Evolutionary conservation across 371 early-diverging fungal genomes (phyloP).

Genomic region (Dichotomocladium elegans): DNA sequence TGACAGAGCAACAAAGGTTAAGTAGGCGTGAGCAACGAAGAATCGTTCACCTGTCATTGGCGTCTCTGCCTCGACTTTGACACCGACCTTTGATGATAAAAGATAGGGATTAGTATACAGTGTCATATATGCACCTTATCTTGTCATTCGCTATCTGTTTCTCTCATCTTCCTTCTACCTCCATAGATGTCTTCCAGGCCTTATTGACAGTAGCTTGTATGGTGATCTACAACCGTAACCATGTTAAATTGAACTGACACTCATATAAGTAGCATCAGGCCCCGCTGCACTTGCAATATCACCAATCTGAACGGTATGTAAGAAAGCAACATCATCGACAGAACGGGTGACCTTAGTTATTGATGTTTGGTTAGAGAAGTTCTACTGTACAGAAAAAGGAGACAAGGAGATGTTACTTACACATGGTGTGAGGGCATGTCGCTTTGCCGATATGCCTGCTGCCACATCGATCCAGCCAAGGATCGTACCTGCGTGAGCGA

Average conservation of each 20-base stretch:
- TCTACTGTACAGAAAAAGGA: background rate
- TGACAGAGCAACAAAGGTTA: conserved; percentile 71
- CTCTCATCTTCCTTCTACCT: conserved; percentile 27
- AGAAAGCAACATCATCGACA: conserved; percentile 67
- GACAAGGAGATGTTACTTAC: conserved; percentile 23
- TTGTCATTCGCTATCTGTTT: too few relatives aligned
- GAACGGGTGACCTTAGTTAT: conserved; percentile 55
- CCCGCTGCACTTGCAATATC: conserved; percentile 58
- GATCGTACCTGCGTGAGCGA: conserved; percentile 58
- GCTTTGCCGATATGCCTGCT: conserved; percentile 69
- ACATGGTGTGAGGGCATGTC: conserved; percentile 57
- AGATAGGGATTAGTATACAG: too few relatives aligned
- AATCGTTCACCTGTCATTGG: conserved; percentile 54
- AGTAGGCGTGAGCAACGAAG: conserved; percentile 69
- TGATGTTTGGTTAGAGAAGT: background rate
- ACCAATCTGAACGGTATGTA: conserved; percentile 63
- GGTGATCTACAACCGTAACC: conserved; percentile 32
- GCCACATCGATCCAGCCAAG: conserved; percentile 73
- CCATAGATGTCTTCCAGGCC: conserved; percentile 76
- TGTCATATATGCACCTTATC: too few relatives aligned
- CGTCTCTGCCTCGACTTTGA: conserved; percentile 69
- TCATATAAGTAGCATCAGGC: background rate
- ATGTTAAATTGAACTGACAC: too few relatives aligned
- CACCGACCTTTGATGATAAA: conserved; percentile 43
- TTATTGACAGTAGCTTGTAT: conserved; percentile 68